phyloP scores from a whole-genome alignment of 768 basidiomycete genomes.

The Kwoniella botswanensis region DNA sequence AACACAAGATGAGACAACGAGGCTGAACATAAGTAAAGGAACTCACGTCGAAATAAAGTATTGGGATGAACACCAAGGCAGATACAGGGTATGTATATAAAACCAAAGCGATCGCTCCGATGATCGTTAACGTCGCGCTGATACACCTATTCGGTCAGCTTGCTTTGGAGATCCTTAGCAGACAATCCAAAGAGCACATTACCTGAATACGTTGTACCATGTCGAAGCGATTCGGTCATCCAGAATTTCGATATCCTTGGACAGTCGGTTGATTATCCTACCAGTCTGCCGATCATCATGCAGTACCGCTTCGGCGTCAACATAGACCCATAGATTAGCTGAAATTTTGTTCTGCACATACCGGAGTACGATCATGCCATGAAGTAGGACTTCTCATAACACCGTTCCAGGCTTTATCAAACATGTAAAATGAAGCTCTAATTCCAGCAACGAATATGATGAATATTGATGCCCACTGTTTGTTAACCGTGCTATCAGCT shows the following conservation, averaged over 20 bases:
- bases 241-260: constrained; percentile 56
- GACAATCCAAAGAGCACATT: constrained; percentile 5
- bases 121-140: constrained; percentile 25
- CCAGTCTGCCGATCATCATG: constrained; percentile 27
- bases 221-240: constrained; percentile 49
- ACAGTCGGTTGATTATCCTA: constrained; percentile 48
- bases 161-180: not conserved
- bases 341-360: constrained; percentile 11
- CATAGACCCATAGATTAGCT: too few species aligned
- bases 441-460: constrained; percentile 53
- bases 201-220: constrained; percentile 41
- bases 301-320: too few species aligned
- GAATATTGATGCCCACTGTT: constrained; percentile 38
- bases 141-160: not conserved
- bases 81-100: constrained; percentile 45
- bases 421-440: constrained; percentile 62
- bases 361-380: constrained; percentile 72
- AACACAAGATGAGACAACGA: not conserved
- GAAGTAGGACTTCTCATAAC: constrained; percentile 68
- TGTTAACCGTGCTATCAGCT: not conserved
- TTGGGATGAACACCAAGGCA: constrained; percentile 44
- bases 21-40: not conserved
- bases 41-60: constrained; percentile 34
- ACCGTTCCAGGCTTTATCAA: constrained; percentile 64
- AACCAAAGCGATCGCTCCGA: constrained; percentile 45